Percentiles rank a stretch among this genome's conserved stretches.
phyloP scores from a whole-genome alignment of 495 filamentous ascomycete genomes.

The Aspergillus egyptiacus region DNA sequence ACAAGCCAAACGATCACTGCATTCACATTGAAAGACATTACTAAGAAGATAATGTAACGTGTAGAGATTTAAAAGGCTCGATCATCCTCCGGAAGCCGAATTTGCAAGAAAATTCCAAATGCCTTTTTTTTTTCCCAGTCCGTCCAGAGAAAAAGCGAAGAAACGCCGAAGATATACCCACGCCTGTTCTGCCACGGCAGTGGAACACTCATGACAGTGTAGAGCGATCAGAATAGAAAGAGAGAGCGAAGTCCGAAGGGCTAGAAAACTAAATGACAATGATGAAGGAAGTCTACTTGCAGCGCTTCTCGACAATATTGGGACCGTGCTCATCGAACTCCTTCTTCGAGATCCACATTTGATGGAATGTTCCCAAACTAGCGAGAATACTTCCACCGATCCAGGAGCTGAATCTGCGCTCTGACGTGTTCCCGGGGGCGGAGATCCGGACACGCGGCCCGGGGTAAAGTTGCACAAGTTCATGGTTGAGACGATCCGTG shows the following conservation, averaged over 20 bases:
- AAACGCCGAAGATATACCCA: slow-evolving; percentile 5
- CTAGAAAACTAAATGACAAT: neutral
- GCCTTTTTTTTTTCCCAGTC: slow-evolving; percentile 5
- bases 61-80: too few relatives aligned
- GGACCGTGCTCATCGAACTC: slow-evolving; percentile 56
- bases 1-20: too few relatives aligned
- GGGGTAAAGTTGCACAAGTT: slow-evolving; percentile 72
- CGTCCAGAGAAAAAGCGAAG: slow-evolving; percentile 5
- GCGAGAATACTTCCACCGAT: slow-evolving; percentile 94
- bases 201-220: neutral
- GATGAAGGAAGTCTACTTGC: slow-evolving; percentile 35
- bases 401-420: slow-evolving; percentile 89
- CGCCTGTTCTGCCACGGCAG: neutral
- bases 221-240: neutral
- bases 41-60: too few relatives aligned
- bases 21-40: too few relatives aligned
- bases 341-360: slow-evolving; percentile 91
- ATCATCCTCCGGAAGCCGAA: neutral
- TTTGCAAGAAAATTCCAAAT: slow-evolving; percentile 3
- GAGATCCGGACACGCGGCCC: slow-evolving; percentile 77
- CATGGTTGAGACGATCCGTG: slow-evolving; percentile 78
- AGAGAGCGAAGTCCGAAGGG: neutral
- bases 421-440: slow-evolving; percentile 74
- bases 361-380: slow-evolving; percentile 97
- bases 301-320: slow-evolving; percentile 57